These are phyloP conservation scores for Fusarium sulawesiense DNA, from an alignment of 2,329 filamentous ascomycete species.

Conservation along the genomic window DNA sequence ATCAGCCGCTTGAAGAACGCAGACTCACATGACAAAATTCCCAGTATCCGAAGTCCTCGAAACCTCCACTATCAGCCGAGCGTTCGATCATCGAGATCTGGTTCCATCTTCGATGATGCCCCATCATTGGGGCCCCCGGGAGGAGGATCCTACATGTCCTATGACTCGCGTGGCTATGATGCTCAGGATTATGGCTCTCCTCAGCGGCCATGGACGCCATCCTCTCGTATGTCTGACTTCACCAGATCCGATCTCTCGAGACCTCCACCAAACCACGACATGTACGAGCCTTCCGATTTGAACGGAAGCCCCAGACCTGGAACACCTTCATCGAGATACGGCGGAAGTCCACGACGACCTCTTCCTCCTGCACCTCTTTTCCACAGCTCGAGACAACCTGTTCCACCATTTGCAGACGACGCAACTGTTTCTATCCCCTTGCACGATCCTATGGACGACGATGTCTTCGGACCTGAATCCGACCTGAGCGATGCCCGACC, in stretches of 20 bases:
- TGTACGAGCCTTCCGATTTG: slow-evolving; percentile 88
- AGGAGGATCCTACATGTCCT: slow-evolving; percentile 72
- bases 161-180: slow-evolving; percentile 53
- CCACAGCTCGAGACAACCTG: slow-evolving; percentile 63
- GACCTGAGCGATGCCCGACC: slow-evolving; percentile 65
- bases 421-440: slow-evolving; percentile 79
- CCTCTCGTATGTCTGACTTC: slow-evolving; percentile 62
- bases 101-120: slow-evolving; percentile 66
- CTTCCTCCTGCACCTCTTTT: slow-evolving; percentile 91
- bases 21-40: slow-evolving; percentile 56
- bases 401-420: slow-evolving; percentile 70
- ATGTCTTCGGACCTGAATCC: slow-evolving; percentile 76
- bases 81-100: slow-evolving; percentile 59
- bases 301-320: slow-evolving; percentile 92
- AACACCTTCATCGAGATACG: slow-evolving; percentile 89
- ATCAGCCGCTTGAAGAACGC: slow-evolving; percentile 40
- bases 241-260: slow-evolving; percentile 59
- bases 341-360: slow-evolving; percentile 86
- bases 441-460: slow-evolving; percentile 67
- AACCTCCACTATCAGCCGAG: slow-evolving; percentile 63
- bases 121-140: slow-evolving; percentile 72
- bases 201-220: slow-evolving; percentile 69
- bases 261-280: slow-evolving; percentile 75
- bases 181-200: slow-evolving; percentile 55
- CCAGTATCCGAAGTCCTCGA: slow-evolving; percentile 58